Evolutionary conservation across 169 alveolate genomes (phyloP).

Genomic region (Prorocentrum cordatum): DNA sequence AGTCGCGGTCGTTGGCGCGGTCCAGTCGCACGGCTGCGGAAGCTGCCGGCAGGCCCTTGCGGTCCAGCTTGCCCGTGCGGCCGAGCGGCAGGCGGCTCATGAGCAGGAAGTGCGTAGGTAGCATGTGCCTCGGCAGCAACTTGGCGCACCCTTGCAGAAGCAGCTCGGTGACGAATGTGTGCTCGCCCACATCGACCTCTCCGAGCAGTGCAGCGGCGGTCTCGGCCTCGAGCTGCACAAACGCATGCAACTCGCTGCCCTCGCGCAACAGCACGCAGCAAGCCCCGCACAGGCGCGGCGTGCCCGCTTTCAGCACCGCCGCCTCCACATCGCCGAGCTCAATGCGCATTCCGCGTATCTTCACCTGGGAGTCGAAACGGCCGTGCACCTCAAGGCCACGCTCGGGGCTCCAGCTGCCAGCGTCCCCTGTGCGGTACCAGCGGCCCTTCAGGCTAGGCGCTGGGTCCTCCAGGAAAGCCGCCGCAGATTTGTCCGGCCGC

Average conservation of each 20-base stretch:
- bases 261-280: not conserved
- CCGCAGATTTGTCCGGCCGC: conserved; percentile 36
- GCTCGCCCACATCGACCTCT: not conserved
- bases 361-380: conserved; percentile 48
- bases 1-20: not conserved
- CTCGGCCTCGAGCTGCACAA: not conserved
- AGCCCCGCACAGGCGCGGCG: not conserved
- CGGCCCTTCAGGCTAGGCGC: not conserved
- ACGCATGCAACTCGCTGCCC: not conserved
- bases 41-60: conserved; percentile 25
- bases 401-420: not conserved
- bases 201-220: not conserved
- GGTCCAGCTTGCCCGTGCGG: conserved; percentile 26
- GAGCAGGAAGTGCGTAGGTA: conserved; percentile 31
- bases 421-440: conserved; percentile 65
- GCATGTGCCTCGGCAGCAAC: conserved; percentile 55
- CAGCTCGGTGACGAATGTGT: not conserved
- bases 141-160: conserved; percentile 12
- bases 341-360: conserved; percentile 66
- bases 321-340: conserved; percentile 59
- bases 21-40: not conserved
- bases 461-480: conserved; percentile 3
- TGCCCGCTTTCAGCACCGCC: conserved; percentile 1
- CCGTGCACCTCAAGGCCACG: conserved; percentile 32
- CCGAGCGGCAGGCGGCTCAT: conserved; percentile 41